These are phyloP conservation scores for Lunularia cruciata DNA, from an alignment of 225 moss, liverwort and hornwort genomes.

Conservation along the genomic window DNA sequence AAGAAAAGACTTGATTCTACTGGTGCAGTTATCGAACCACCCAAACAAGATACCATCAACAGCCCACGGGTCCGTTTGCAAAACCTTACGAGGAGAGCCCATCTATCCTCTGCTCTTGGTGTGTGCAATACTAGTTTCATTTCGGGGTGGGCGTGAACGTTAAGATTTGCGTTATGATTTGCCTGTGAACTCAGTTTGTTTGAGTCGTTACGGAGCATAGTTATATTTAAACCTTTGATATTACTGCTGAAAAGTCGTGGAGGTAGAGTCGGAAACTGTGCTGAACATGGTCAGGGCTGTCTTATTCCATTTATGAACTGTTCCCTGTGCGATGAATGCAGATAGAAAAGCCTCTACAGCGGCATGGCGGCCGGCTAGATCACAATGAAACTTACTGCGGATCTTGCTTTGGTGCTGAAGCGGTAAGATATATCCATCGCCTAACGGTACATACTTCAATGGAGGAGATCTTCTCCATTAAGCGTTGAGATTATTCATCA, in stretches of 20 bases:
- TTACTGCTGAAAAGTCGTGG: no score
- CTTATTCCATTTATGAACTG: background rate
- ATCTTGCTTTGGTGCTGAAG: constrained; percentile 95
- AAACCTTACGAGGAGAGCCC: no score
- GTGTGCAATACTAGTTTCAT: no score
- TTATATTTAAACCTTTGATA: no score
- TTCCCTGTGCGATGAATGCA: constrained; percentile 29
- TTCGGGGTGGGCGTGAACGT: no score
- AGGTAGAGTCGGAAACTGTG: no score
- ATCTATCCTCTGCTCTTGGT: no score
- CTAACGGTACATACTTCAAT: background rate
- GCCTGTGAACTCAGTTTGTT: no score
- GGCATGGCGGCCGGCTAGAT: constrained; percentile 85
- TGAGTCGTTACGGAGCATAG: no score
- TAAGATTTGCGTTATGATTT: no score
- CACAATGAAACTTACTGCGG: constrained; percentile 93
- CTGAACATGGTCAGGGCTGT: no score
- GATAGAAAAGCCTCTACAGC: constrained; percentile 85
- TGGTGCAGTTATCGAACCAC: constrained; percentile 77
- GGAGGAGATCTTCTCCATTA: background rate
- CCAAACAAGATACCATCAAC: constrained; percentile 77
- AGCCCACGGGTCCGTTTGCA: constrained; percentile 56
- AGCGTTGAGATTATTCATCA: background rate
- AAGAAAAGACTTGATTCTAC: constrained; percentile 75
- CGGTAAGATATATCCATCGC: constrained; percentile 39